phyloP scores from a whole-genome alignment of 2,329 filamentous ascomycete species.

The Berkeleyomyces rouxiae region DNA sequence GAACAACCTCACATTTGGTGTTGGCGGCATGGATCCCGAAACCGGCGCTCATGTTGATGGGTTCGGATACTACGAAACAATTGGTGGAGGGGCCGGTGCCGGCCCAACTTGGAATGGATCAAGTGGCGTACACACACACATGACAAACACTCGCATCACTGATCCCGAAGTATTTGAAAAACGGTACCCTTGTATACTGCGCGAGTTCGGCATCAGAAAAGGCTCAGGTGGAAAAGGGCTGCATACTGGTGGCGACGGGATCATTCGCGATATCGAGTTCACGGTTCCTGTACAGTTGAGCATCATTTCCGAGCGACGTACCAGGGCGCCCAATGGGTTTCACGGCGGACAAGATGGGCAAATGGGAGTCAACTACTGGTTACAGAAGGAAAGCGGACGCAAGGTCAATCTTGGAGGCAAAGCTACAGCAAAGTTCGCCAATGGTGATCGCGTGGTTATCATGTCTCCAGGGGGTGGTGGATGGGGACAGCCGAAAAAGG shows the following conservation, averaged over 20 bases:
- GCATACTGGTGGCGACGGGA: constrained; percentile 55
- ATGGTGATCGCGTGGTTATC: constrained; percentile 63
- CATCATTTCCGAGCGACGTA: constrained; percentile 61
- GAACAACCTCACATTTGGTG: constrained; percentile 74
- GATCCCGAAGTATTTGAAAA: constrained; percentile 30
- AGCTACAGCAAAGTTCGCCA: constrained; percentile 61
- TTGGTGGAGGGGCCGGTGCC: constrained; percentile 47
- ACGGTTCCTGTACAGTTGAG: constrained; percentile 59
- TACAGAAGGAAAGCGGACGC: constrained; percentile 51
- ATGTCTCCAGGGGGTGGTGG: constrained; percentile 65
- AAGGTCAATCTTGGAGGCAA: constrained; percentile 61
- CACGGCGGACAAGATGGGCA: constrained; percentile 64
- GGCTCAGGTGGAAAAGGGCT: constrained; percentile 49
- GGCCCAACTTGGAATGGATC: constrained; percentile 36
- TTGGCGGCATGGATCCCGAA: constrained; percentile 32
- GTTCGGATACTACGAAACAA: constrained; percentile 45
- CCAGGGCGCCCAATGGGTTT: constrained; percentile 55
- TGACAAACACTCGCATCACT: constrained; percentile 71
- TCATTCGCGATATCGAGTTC: constrained; percentile 65
- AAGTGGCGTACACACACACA: constrained; percentile 29
- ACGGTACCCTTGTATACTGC: constrained; percentile 53
- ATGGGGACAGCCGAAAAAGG: constrained; percentile 39
- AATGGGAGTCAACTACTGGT: constrained; percentile 77
- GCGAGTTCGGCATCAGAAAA: constrained; percentile 49
- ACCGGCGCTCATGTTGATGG: constrained; percentile 23